Evolutionary conservation across 2,329 filamentous ascomycete species (phyloP).

Genomic region (Penicillium brevicompactum): DNA sequence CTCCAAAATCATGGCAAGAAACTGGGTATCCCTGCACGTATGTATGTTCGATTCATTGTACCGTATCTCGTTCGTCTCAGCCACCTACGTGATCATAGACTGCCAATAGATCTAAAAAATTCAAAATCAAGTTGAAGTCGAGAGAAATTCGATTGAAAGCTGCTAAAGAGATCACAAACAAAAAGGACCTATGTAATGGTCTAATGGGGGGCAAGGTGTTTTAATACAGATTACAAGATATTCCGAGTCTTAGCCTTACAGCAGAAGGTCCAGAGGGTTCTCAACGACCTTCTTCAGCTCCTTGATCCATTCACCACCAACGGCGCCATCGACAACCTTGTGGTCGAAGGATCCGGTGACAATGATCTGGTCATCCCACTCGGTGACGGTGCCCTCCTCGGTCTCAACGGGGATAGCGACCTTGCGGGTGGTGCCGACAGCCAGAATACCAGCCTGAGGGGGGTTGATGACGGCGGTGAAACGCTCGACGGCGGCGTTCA

Average conservation of each 20-base stretch:
- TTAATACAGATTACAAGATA: slow-evolving; percentile 41
- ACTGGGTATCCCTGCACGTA: no score
- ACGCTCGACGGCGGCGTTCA: slow-evolving; percentile 94
- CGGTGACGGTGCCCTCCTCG: slow-evolving; percentile 77
- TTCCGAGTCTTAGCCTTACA: slow-evolving; percentile 58
- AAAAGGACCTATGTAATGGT: slow-evolving; percentile 29
- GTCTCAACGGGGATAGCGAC: slow-evolving; percentile 84
- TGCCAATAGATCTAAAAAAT: background rate
- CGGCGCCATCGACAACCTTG: slow-evolving; percentile 95
- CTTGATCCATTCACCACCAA: slow-evolving; percentile 94
- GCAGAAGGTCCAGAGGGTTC: slow-evolving; percentile 91
- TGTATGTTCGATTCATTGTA: no score
- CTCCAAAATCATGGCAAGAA: no score
- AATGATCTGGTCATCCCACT: slow-evolving; percentile 96
- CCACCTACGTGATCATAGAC: slow-evolving; percentile 12
- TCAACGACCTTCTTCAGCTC: slow-evolving; percentile 97
- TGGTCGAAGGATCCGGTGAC: slow-evolving; percentile 97
- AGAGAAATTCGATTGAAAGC: slow-evolving; percentile 31
- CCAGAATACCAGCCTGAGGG: slow-evolving; percentile 91
- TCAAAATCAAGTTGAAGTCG: slow-evolving; percentile 5
- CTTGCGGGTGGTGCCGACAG: slow-evolving; percentile 93
- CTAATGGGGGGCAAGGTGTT: slow-evolving; percentile 30
- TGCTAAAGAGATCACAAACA: slow-evolving; percentile 35
- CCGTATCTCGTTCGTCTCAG: background rate
- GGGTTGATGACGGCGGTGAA: slow-evolving; percentile 99